Evolutionary conservation across 495 filamentous ascomycete species (phyloP).

Genomic region (Penicillium ochrochloron): DNA sequence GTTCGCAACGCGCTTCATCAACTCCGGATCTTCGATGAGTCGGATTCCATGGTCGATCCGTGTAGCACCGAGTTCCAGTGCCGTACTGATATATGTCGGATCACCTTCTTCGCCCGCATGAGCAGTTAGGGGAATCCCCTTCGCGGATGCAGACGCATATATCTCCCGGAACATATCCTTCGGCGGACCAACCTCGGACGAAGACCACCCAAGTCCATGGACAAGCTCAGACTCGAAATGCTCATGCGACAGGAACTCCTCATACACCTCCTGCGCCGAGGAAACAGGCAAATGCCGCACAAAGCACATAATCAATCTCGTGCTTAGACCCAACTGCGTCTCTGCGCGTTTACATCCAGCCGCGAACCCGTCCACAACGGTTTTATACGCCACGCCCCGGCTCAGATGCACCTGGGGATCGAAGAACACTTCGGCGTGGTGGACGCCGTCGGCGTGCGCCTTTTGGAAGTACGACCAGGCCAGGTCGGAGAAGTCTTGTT

Average conservation of each 20-base stretch:
- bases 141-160: slow-evolving; percentile 55
- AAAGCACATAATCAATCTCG: slow-evolving; percentile 69
- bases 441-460: slow-evolving; percentile 66
- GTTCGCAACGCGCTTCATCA: slow-evolving; percentile 62
- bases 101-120: slow-evolving; percentile 82
- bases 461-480: slow-evolving; percentile 73
- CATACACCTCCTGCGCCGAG: slow-evolving; percentile 55
- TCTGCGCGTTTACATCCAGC: slow-evolving; percentile 64
- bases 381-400: slow-evolving; percentile 64
- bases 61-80: slow-evolving; percentile 62
- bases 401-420: slow-evolving; percentile 74
- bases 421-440: slow-evolving; percentile 81
- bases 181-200: slow-evolving; percentile 65
- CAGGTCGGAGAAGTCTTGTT: slow-evolving; percentile 71
- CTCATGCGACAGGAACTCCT: slow-evolving; percentile 49
- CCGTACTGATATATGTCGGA: slow-evolving; percentile 64
- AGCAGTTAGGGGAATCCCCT: slow-evolving; percentile 63
- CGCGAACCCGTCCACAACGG: slow-evolving; percentile 62
- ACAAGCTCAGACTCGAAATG: slow-evolving; percentile 58
- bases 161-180: slow-evolving; percentile 66
- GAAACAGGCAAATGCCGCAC: slow-evolving; percentile 67
- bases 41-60: slow-evolving; percentile 78
- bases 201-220: slow-evolving; percentile 69
- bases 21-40: slow-evolving; percentile 60
- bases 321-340: slow-evolving; percentile 64